Percentiles rank a stretch among this genome's conserved stretches.
Evolutionary conservation across 352 stramenopile species (phyloP).

Genomic region (Globisporangium viniferum): DNA sequence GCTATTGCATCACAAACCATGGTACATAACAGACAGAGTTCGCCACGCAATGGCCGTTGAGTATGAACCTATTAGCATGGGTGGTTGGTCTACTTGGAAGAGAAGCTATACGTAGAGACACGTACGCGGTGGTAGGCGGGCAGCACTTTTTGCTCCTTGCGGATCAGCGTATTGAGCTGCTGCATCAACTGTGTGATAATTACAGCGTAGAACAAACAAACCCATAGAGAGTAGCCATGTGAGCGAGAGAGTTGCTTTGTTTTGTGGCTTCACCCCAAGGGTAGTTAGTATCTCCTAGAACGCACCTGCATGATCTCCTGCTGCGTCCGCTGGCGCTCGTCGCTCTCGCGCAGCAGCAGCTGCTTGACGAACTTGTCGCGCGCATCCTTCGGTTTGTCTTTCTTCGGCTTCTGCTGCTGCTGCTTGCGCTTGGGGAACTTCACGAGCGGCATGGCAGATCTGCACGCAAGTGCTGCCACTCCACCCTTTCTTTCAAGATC

Average conservation of each 20-base stretch:
- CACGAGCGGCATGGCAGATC: background rate
- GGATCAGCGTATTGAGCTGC: conserved; percentile 63
- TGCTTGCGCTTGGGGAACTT: conserved; percentile 17
- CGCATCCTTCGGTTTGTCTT: conserved; percentile 36
- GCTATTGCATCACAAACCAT: conserved; percentile 22
- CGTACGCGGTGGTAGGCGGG: conserved; percentile 47
- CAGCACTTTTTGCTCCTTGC: conserved; percentile 55
- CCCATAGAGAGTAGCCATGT: background rate
- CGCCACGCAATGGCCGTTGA: background rate
- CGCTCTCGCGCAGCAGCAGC: conserved; percentile 32
- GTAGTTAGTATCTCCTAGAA: no score
- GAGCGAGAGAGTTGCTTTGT: background rate
- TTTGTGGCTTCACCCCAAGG: no score
- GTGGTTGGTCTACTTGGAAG: background rate
- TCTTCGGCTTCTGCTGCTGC: conserved; percentile 25
- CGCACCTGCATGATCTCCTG: conserved; percentile 46
- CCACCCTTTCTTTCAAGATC: background rate
- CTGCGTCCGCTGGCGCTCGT: conserved; percentile 29
- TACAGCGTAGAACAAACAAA: background rate
- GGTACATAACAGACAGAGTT: background rate
- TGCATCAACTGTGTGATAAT: conserved; percentile 44
- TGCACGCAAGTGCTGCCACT: background rate
- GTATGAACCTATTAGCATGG: background rate
- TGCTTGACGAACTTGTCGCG: conserved; percentile 37
- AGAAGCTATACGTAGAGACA: background rate